A percentile compares a stretch with the other conserved stretches of the same genome.
Evolutionary conservation across 306 rosid genomes (phyloP).

Genomic region (Medicago ruthenica): DNA sequence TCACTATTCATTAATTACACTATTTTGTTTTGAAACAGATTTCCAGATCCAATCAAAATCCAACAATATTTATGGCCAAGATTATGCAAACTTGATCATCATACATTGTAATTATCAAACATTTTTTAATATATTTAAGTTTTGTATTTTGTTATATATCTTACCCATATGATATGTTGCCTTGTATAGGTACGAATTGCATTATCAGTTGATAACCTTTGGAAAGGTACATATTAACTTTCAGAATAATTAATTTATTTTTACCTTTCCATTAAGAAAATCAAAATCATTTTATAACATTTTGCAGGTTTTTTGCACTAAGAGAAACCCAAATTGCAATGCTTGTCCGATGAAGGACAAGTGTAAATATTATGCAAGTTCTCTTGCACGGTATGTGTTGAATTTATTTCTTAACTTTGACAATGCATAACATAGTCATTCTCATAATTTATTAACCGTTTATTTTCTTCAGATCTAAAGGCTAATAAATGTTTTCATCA

Average conservation of each 20-base stretch:
- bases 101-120: constrained; percentile 51
- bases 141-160: neutral
- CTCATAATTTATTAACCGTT: no score
- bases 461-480: no score
- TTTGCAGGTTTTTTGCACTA: constrained; percentile 73
- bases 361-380: constrained; percentile 67
- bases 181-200: constrained; percentile 68
- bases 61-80: constrained; percentile 87
- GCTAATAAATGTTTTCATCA: no score
- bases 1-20: neutral
- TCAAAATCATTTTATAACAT: neutral
- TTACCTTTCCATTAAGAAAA: neutral
- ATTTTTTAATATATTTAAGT: neutral
- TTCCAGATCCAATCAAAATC: constrained; percentile 56
- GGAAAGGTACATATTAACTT: constrained; percentile 62
- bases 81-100: constrained; percentile 50
- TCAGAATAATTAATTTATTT: neutral
- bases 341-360: constrained; percentile 69
- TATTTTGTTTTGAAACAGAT: constrained; percentile 48
- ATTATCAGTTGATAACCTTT: constrained; percentile 80
- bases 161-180: neutral
- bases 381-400: constrained; percentile 58
- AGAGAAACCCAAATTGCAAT: constrained; percentile 66
- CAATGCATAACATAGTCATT: neutral
- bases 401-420: constrained; percentile 3